Conservation (phyloP, 1,284 basidiomycete genomes). For the Earliella scabrosa region DNA sequence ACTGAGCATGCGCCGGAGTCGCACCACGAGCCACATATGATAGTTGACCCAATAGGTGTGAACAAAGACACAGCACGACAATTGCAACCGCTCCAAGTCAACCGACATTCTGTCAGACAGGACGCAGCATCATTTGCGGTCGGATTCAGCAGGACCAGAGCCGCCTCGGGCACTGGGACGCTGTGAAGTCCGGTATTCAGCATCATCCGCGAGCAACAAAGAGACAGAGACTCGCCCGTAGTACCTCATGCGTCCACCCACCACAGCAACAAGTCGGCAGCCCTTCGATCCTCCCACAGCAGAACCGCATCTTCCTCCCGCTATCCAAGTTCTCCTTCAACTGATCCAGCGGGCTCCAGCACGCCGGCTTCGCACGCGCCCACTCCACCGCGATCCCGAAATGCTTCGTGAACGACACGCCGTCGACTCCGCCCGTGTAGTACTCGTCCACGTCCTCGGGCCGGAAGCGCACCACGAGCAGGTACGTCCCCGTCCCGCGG, state of each 20-base stretch:
- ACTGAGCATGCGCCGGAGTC: no score
- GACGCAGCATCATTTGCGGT: no score
- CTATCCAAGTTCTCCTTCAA: slow-evolving; percentile 2
- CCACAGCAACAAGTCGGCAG: slow-evolving; percentile 13
- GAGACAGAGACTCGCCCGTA: no score
- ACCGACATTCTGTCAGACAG: no score
- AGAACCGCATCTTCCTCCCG: slow-evolving; percentile 7
- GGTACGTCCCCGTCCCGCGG: slow-evolving; percentile 2
- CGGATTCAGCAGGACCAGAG: no score
- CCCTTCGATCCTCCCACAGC: slow-evolving; percentile 7
- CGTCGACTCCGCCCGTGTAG: background rate
- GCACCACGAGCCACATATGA: no score
- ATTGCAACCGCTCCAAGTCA: no score
- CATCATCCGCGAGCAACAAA: no score
- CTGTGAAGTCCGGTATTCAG: no score
- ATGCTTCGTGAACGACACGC: slow-evolving; percentile 12
- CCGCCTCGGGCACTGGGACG: no score
- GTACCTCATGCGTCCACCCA: slow-evolving; percentile 9
- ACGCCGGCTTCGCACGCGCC: background rate
- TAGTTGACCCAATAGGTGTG: no score
- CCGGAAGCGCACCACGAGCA: slow-evolving; percentile 1
- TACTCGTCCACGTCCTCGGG: background rate
- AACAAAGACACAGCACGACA: no score
- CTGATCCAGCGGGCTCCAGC: background rate
- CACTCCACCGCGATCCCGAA: slow-evolving; percentile 3